Conservation (phyloP, 495 filamentous ascomycete genomes). For the Aspergillus saccharolyticus region DNA sequence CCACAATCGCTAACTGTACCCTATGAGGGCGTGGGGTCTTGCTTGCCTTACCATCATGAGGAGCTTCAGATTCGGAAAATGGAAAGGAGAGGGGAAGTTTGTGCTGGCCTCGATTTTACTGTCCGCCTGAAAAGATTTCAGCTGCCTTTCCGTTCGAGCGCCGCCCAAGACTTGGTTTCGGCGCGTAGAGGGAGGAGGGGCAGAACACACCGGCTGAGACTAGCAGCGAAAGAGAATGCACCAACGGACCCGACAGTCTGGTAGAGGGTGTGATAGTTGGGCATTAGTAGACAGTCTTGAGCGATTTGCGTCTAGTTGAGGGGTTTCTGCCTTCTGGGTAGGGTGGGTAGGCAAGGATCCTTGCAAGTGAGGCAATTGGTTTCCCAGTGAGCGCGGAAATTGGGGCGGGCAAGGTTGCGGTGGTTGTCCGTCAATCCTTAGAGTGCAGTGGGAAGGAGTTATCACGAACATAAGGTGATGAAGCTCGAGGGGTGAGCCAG, state of each 20-base stretch:
- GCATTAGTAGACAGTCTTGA: constrained; percentile 23
- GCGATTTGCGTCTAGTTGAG: constrained; percentile 16
- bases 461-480: neutral
- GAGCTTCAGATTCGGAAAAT: neutral
- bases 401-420: neutral
- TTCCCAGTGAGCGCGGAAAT: neutral
- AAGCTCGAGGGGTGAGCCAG: neutral
- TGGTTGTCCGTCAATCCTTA: neutral
- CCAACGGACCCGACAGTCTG: constrained; percentile 26
- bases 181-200: constrained; percentile 2
- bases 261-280: constrained; percentile 23
- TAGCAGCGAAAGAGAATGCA: constrained; percentile 15
- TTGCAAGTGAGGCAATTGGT: neutral
- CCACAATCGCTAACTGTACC: neutral
- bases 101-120: neutral
- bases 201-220: constrained; percentile 13
- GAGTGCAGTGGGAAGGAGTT: neutral
- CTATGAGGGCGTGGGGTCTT: neutral
- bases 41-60: neutral
- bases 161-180: constrained; percentile 2
- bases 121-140: neutral
- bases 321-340: constrained; percentile 6
- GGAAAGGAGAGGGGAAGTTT: neutral
- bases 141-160: neutral
- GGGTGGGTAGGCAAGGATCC: neutral